phyloP scores from a whole-genome alignment of 164 flowering plant species.

The Cinnamomum micranthum region DNA sequence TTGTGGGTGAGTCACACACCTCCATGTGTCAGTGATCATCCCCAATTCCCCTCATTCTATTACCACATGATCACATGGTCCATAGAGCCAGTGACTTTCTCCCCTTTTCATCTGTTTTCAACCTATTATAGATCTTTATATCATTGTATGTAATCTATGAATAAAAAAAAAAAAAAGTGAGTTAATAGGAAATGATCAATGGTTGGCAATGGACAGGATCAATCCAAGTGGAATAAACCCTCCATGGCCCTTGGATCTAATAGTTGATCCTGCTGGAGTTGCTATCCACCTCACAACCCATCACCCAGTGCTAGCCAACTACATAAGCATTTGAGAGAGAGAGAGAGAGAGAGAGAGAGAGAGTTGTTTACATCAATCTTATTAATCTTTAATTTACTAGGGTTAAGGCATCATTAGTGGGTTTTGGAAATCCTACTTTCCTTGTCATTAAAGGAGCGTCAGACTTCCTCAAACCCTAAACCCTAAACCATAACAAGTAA shows the following conservation, averaged over 20 bases:
- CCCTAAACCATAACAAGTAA: background rate
- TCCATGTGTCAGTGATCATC: background rate
- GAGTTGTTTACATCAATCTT: background rate
- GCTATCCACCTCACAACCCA: background rate
- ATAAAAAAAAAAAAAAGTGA: background rate
- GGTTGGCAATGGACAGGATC: background rate
- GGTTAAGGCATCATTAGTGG: background rate
- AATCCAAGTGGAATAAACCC: background rate
- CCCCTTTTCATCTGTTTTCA: background rate
- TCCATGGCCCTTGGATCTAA: background rate
- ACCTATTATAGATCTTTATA: background rate
- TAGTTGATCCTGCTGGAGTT: background rate
- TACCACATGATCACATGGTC: background rate
- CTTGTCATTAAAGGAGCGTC: background rate
- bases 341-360: background rate
- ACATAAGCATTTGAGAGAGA: no score
- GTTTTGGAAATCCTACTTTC: background rate
- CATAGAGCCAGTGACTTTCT: background rate
- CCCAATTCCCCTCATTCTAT: background rate
- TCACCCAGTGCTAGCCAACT: background rate
- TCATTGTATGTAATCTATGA: background rate
- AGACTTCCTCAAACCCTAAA: background rate
- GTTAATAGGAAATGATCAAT: background rate
- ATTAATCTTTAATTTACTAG: no score
- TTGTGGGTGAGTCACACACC: no score